These are phyloP conservation scores for Rhodotorula babjevae DNA, from an alignment of 768 basidiomycete species.

Conservation along the genomic window DNA sequence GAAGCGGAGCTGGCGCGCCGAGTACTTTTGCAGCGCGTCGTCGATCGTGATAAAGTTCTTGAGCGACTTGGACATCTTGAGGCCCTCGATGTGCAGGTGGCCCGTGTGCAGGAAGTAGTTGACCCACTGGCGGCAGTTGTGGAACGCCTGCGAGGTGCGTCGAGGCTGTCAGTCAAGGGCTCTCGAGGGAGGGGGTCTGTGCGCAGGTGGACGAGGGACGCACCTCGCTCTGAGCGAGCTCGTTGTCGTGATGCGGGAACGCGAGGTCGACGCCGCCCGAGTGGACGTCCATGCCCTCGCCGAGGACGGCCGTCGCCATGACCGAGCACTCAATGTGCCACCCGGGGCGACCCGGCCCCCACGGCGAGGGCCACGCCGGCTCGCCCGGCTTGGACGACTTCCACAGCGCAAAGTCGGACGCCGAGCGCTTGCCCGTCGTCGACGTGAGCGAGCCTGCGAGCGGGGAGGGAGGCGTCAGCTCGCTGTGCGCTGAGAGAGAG, in stretches of 20 bases:
- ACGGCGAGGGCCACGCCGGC: constrained; percentile 91
- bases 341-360: constrained; percentile 92
- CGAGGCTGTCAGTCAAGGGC: too few species aligned
- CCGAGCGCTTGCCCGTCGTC: constrained; percentile 64
- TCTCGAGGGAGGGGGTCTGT: not conserved
- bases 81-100: constrained; percentile 93
- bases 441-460: constrained; percentile 57
- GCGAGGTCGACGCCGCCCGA: constrained; percentile 94
- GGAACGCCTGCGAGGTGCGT: constrained; percentile 65
- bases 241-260: constrained; percentile 99
- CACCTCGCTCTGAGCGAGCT: constrained; percentile 93
- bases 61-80: constrained; percentile 98
- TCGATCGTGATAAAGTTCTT: constrained; percentile 97
- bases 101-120: constrained; percentile 99
- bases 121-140: constrained; percentile 87
- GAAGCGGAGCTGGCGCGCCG: constrained; percentile 80
- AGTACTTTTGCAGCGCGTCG: constrained; percentile 79
- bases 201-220: constrained; percentile 5
- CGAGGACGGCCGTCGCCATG: constrained; percentile 88
- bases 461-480: not conserved
- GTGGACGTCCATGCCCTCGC: constrained; percentile 91
- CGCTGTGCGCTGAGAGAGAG: too few species aligned
- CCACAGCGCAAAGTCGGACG: constrained; percentile 95
- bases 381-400: constrained; percentile 95
- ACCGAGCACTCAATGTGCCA: constrained; percentile 99